phyloP scores from a whole-genome alignment of 257 asterid species.

The Parsonsia alboflavescens region DNA sequence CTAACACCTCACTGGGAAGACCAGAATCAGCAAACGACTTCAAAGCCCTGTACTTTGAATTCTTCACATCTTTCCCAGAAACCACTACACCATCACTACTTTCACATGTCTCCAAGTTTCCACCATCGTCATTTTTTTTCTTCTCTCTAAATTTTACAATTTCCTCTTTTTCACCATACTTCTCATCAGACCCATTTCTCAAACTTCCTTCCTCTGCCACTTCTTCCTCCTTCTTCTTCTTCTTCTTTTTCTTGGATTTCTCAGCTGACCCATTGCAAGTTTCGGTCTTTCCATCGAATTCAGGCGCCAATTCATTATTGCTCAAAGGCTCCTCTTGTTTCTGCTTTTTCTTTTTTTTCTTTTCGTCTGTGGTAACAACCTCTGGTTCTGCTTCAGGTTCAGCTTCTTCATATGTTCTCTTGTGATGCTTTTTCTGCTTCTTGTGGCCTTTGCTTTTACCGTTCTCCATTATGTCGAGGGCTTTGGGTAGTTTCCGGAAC shows the following conservation, averaged over 20 bases:
- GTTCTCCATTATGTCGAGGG: conserved; percentile 26
- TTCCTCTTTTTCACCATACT: conserved; percentile 28
- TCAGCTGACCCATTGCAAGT: conserved; percentile 25
- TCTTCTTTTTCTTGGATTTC: conserved; percentile 29
- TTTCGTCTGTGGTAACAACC: conserved; percentile 28
- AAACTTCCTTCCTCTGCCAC: conserved; percentile 1
- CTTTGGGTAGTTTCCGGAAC: conserved; percentile 11
- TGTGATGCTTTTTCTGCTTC: conserved; percentile 52
- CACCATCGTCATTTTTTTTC: conserved; percentile 15
- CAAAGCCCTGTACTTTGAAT: conserved; percentile 56
- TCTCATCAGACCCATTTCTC: conserved; percentile 24
- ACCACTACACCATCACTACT: conserved; percentile 51
- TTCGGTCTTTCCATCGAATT: conserved; percentile 13
- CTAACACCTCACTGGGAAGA: conserved; percentile 55
- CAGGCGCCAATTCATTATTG: conserved; percentile 1
- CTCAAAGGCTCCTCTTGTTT: conserved; percentile 15
- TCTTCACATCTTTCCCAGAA: conserved; percentile 66
- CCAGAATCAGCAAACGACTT: conserved; percentile 61
- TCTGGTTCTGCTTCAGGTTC: conserved; percentile 29
- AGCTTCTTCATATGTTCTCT: conserved; percentile 56
- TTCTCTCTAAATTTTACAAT: conserved; percentile 9
- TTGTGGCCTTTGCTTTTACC: conserved; percentile 39
- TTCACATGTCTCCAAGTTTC: conserved; percentile 42
- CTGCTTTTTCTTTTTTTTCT: conserved; percentile 29
- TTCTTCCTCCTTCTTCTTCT: conserved; percentile 26